phyloP scores from a whole-genome alignment of 2,329 filamentous ascomycete genomes.

The Epichloe bromicola region DNA sequence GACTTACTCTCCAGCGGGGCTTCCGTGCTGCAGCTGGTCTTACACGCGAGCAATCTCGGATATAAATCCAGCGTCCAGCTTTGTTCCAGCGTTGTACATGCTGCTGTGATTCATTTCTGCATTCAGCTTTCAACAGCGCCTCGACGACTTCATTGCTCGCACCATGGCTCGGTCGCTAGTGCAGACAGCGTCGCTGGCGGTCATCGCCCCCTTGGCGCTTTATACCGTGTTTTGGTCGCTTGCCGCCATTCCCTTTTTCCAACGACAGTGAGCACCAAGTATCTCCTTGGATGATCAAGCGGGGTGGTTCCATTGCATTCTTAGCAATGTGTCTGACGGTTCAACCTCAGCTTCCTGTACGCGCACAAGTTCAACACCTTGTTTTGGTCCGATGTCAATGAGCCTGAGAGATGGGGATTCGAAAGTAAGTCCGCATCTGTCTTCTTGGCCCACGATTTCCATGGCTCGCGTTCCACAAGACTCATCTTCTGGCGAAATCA shows the following conservation, averaged over 20 bases:
- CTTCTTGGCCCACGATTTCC: background rate
- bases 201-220: conserved; percentile 46
- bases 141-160: background rate
- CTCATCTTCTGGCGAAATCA: background rate
- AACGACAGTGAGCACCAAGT: conserved; percentile 57
- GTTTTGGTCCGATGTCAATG: conserved; percentile 58
- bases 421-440: conserved; percentile 40
- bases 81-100: too few species aligned
- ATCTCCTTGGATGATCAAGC: background rate
- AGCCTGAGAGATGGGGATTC: conserved; percentile 76
- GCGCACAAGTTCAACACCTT: conserved; percentile 65
- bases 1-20: background rate
- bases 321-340: background rate
- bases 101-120: too few species aligned
- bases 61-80: background rate
- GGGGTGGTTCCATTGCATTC: background rate
- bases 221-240: conserved; percentile 56
- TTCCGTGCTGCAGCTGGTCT: too few species aligned
- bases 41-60: background rate
- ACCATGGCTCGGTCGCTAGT: conserved; percentile 16
- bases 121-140: background rate
- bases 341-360: conserved; percentile 56
- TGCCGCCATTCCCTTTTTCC: conserved; percentile 56
- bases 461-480: background rate
- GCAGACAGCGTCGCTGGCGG: conserved; percentile 13